Evolutionary conservation across 495 filamentous ascomycete genomes (phyloP).

Genomic region (Penicillium nucicola): DNA sequence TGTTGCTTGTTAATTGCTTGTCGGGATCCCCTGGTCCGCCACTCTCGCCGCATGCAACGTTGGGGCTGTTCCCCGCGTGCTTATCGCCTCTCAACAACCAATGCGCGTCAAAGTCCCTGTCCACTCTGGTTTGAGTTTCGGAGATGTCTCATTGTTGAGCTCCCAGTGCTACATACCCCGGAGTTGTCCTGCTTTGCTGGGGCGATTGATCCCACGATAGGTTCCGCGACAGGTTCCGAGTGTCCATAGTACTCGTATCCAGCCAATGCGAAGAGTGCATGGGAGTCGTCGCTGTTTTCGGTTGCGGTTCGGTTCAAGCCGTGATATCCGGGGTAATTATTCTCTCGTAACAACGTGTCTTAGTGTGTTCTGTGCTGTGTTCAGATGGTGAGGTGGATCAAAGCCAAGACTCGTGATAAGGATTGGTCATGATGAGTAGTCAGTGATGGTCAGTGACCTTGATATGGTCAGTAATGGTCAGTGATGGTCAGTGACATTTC

Average conservation of each 20-base stretch:
- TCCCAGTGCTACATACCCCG: slow-evolving; percentile 1
- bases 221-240: neutral
- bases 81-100: neutral
- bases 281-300: neutral
- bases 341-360: slow-evolving; percentile 25
- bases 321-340: slow-evolving; percentile 25
- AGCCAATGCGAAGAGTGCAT: neutral
- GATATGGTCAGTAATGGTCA: no score
- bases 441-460: neutral
- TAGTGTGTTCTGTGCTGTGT: neutral
- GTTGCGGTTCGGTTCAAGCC: neutral
- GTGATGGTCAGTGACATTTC: no score
- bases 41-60: slow-evolving; percentile 17
- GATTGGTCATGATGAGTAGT: slow-evolving; percentile 21
- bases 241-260: slow-evolving; percentile 4
- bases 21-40: neutral
- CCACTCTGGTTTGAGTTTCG: neutral
- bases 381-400: slow-evolving; percentile 22
- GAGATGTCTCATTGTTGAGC: neutral
- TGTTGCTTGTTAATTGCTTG: no score
- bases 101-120: no score
- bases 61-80: slow-evolving; percentile 20
- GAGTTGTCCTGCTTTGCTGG: neutral
- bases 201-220: neutral
- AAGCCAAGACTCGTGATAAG: slow-evolving; percentile 24